Conservation (phyloP, 345 rosid species). For the Dovyalis caffra region DNA sequence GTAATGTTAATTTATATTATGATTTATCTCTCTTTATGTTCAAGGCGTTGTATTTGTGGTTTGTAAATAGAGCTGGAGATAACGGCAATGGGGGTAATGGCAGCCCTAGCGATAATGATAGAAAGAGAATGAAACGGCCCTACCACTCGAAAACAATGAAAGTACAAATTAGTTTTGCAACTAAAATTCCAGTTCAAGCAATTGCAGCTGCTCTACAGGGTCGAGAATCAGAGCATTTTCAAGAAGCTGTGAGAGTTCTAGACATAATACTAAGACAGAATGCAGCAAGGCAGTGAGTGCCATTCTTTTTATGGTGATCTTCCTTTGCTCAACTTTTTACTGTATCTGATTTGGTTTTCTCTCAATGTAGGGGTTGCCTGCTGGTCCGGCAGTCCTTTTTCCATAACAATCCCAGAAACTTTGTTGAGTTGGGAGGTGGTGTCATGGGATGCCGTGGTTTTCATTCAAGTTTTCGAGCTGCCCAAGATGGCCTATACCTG, state of each 20-base stretch:
- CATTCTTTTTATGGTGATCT: not conserved
- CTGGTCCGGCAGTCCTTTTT: slow-evolving; percentile 33
- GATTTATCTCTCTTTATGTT: not conserved
- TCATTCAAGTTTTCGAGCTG: slow-evolving; percentile 31
- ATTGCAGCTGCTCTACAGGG: slow-evolving; percentile 24
- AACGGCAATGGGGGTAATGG: slow-evolving; percentile 1
- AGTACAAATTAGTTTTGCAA: slow-evolving; percentile 27
- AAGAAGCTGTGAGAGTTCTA: slow-evolving; percentile 30
- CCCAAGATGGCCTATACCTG: slow-evolving; percentile 26
- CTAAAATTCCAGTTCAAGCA: slow-evolving; percentile 29
- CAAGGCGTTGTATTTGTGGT: not conserved
- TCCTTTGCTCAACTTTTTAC: no score
- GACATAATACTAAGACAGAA: slow-evolving; percentile 23
- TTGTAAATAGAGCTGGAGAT: not conserved
- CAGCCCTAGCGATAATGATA: slow-evolving; percentile 9
- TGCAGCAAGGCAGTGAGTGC: slow-evolving; percentile 22
- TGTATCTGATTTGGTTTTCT: not conserved
- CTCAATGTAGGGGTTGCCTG: slow-evolving; percentile 30
- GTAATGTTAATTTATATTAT: no score
- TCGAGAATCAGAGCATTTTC: slow-evolving; percentile 16
- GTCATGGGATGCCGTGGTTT: slow-evolving; percentile 28
- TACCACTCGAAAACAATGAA: slow-evolving; percentile 10
- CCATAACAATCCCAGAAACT: slow-evolving; percentile 25
- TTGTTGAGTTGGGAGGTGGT: slow-evolving; percentile 21
- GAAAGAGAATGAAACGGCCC: slow-evolving; percentile 18